Base-by-base conservation (phyloP, 495 filamentous ascomycete species). In the Podospora sp. region DNA sequence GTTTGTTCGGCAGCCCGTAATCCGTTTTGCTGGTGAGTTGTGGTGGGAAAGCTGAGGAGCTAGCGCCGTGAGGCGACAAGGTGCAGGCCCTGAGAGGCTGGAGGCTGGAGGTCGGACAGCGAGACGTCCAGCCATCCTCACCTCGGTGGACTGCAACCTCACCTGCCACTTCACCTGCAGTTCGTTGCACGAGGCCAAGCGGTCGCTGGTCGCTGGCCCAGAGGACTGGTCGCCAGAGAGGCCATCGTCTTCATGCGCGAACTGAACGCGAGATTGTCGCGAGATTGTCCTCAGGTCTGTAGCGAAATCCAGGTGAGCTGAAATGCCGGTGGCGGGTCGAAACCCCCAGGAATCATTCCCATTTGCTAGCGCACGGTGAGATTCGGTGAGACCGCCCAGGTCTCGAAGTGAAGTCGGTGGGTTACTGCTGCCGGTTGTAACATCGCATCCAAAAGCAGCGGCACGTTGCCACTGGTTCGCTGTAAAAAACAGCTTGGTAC, bases 351-450 rank as follows among this genome's bases (percentile, higher is more conserved):
- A 65, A 65, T 57, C 52, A 14, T 36, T 65, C 63, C 63, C 52
- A 65, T 65, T 65, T 29, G 63, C 52, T 52, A 26, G 20, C 27
- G 20, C 16, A 52, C 26, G 61, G 61, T 63, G 49, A 63, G 61
- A 20, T 46, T 26, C 24, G 61, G 61, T 63, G 61, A 63, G 36
- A n/a, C 6, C 61, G 25, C 36, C 61, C 46, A 50, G 24, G 25
- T 46, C 61, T 50, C 61, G 49, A 40, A n/a, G n/a, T n/a, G n/a
- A n/a, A n/a, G n/a, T 24, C 61, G 21, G 20, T 22, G 35, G 20
- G 60, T 49, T 21, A 62, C 2, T 22, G 40, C 40, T 18, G 40
- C 40, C 16, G 40, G 12, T 46, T 46, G 40, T 6, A 46, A 46
- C 40, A 46, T 46, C 5, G 12, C 4, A 46, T 46, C 11, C 40